Evolutionary conservation across 2,329 filamentous ascomycete species (phyloP).

Genomic region (Pseudocercospora crystallina): DNA sequence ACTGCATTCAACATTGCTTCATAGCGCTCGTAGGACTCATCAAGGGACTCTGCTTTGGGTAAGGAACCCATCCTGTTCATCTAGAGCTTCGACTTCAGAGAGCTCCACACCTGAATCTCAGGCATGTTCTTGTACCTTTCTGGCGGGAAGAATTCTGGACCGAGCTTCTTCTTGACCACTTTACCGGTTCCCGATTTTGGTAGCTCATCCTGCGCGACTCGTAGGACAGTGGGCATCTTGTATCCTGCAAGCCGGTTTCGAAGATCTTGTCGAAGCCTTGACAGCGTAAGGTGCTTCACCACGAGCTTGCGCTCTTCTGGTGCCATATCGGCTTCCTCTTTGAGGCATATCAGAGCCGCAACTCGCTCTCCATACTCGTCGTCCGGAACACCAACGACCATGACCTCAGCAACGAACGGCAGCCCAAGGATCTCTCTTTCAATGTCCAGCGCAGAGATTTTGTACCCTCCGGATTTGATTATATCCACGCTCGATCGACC

Average conservation of each 20-base stretch:
- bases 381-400: constrained; percentile 55
- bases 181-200: constrained; percentile 52
- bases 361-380: constrained; percentile 57
- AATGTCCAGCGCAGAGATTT: constrained; percentile 56
- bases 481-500: constrained; percentile 55
- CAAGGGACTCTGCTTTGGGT: no score
- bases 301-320: constrained; percentile 21
- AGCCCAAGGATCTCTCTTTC: constrained; percentile 54
- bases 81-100: constrained; percentile 22
- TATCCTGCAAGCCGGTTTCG: constrained; percentile 47
- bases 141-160: constrained; percentile 32
- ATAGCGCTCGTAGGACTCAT: no score
- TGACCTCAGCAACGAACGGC: constrained; percentile 51
- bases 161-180: constrained; percentile 49
- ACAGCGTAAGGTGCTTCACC: constrained; percentile 37
- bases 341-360: constrained; percentile 51
- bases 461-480: constrained; percentile 58
- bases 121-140: constrained; percentile 19
- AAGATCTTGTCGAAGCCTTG: constrained; percentile 45
- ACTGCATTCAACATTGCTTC: no score
- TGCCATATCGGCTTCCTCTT: constrained; percentile 33
- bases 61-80: no score
- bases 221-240: constrained; percentile 51
- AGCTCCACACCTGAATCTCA: constrained; percentile 32
- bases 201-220: constrained; percentile 46